These are phyloP conservation scores for Ampelocalamus luodianensis DNA, from an alignment of 176 grass and related monocot species.

Conservation along the genomic window DNA sequence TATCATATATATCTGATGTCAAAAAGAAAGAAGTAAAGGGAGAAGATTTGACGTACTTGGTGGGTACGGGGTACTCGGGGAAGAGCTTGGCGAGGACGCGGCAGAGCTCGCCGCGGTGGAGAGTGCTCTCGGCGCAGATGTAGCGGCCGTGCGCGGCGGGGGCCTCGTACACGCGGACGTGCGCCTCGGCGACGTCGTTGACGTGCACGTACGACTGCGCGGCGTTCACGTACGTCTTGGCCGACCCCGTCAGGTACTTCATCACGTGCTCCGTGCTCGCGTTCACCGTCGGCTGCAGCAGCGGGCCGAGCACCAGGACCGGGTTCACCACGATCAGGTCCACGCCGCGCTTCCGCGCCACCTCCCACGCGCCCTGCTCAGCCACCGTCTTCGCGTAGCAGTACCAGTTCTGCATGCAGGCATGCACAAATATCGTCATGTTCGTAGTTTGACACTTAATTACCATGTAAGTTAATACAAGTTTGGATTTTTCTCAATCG, in stretches of 20 bases:
- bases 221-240: conserved; percentile 70
- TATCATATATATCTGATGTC: too few species aligned
- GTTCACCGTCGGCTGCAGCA: conserved; percentile 75
- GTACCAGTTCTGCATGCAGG: conserved; percentile 73
- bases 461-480: not conserved
- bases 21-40: too few species aligned
- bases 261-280: conserved; percentile 61
- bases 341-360: conserved; percentile 38
- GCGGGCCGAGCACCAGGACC: conserved; percentile 59
- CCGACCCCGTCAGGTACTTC: conserved; percentile 76
- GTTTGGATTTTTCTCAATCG: too few species aligned
- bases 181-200: conserved; percentile 72
- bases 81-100: conserved; percentile 78
- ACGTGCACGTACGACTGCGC: conserved; percentile 84
- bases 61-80: conserved; percentile 78
- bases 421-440: too few species aligned
- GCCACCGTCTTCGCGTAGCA: conserved; percentile 82
- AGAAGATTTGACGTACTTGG: conserved; percentile 30
- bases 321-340: conserved; percentile 72
- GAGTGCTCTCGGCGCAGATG: conserved; percentile 79
- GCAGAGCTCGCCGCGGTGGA: conserved; percentile 77
- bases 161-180: conserved; percentile 66
- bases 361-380: conserved; percentile 64
- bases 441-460: too few species aligned
- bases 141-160: conserved; percentile 59